Evolutionary conservation across 2,329 filamentous ascomycete species (phyloP).

Genomic region (Colletotrichum godetiae): DNA sequence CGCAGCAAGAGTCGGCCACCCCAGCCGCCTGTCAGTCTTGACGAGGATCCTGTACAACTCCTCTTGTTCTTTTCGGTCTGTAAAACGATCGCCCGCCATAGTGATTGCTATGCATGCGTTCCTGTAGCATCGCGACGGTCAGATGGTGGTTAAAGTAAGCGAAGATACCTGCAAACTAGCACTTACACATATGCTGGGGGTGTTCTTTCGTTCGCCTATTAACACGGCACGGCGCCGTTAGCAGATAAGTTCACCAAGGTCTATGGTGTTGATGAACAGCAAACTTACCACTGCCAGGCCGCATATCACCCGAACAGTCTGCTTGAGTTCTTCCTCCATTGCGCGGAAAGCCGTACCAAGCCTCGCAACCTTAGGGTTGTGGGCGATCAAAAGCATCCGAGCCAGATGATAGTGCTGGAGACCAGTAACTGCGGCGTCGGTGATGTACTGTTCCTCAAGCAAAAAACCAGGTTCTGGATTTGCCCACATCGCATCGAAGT

Average conservation of each 20-base stretch:
- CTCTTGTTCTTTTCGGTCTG: conserved; percentile 48
- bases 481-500: conserved; percentile 37
- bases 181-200: conserved; percentile 29
- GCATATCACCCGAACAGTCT: conserved; percentile 42
- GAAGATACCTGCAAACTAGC: too few species aligned
- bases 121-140: conserved; percentile 21
- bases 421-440: conserved; percentile 43
- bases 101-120: conserved; percentile 44
- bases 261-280: too few species aligned
- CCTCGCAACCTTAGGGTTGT: conserved; percentile 42
- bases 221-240: background rate
- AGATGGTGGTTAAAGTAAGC: background rate
- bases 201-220: conserved; percentile 25
- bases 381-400: conserved; percentile 42
- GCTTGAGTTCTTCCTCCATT: conserved; percentile 44
- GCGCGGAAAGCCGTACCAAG: conserved; percentile 40
- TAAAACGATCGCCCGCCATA: conserved; percentile 52
- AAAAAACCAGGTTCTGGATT: conserved; percentile 36
- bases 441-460: conserved; percentile 41
- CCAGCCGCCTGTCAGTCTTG: conserved; percentile 43
- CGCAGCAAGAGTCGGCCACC: conserved; percentile 44
- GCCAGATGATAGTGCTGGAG: conserved; percentile 43
- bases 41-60: conserved; percentile 48
- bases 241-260: too few species aligned
- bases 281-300: conserved; percentile 42